Evolutionary conservation across 2,329 filamentous ascomycete genomes (phyloP), one percentile per base, ranked within the genome.

Genomic region (Niveomyces coronatus): DNA sequence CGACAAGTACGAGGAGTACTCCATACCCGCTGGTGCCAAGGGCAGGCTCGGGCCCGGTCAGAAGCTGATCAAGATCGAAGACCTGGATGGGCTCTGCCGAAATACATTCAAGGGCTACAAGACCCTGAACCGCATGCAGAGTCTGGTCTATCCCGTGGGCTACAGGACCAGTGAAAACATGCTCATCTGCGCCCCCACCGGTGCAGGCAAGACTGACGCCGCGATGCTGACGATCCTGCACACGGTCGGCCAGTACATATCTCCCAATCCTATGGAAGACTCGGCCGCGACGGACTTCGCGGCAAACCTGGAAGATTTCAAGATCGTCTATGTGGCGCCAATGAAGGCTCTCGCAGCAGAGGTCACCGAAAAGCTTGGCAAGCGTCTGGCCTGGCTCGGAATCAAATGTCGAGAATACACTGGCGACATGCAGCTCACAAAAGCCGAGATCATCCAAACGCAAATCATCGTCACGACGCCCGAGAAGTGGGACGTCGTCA

Each of bases 401-500:
- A 78, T 98, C 50, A 79, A 85, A 55, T 89, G 86, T 47, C 82
- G 91, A 44, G 91, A 98, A 61, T 79, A 94, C 57, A 98, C 91
- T 33, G 91, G 91, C 53, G 91, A 98, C 57, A 98, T 98, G 91
- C 91, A 98, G 55, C 72, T 99, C 40, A 95, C 89, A 34, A 98
- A 98, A 60, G 74, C 85, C 2, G 93, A 98, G 60, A 94, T 99
- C 44, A 74, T 95, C 13, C 81, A 88, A 46, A 98, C 91, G 0
- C 91, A 98, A 55, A 91, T 99, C 49, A 94, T 99, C 43, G 91
- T 98, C 35, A 98, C 93, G 0, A 98, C 91, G 1, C 91, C 91
- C 24, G 91, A 98, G 62, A 98, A 98, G 62, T 98, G 93, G 93
- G 91, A 98, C 57, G 91, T 98, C 1, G 85, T 98, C 5, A 98